These are phyloP conservation scores for Linnemannia hyalina DNA, from an alignment of 192 early-diverging fungal genomes.

Conservation along the genomic window DNA sequence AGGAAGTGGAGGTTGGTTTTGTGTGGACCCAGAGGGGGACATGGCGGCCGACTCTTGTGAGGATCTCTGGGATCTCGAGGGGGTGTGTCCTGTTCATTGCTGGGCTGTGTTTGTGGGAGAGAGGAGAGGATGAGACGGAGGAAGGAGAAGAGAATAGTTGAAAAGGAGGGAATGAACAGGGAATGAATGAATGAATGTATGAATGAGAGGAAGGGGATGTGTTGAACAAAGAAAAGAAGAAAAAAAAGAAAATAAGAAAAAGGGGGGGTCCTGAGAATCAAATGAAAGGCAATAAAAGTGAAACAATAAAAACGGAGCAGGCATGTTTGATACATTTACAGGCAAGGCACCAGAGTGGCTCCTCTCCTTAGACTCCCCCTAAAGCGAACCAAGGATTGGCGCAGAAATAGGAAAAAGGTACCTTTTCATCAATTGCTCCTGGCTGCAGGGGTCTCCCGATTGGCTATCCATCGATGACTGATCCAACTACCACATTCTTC, in stretches of 20 bases:
- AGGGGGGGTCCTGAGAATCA: background rate
- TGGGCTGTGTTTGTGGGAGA: background rate
- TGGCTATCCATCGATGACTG: background rate
- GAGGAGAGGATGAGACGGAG: background rate
- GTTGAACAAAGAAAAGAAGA: background rate
- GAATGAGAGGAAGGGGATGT: too few relatives aligned
- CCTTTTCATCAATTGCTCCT: too few relatives aligned
- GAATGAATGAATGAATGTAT: background rate
- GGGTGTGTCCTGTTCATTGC: conserved; percentile 33
- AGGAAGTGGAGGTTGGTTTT: background rate
- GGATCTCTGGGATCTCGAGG: conserved; percentile 41
- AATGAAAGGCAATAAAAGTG: background rate
- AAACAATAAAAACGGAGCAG: background rate
- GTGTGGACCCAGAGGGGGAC: conserved; percentile 26
- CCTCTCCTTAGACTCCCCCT: background rate
- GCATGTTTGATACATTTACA: background rate
- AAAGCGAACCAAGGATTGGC: background rate
- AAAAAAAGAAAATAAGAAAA: background rate
- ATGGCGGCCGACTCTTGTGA: conserved; percentile 23
- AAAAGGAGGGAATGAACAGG: background rate
- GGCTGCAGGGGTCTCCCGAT: background rate
- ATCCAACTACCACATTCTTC: background rate
- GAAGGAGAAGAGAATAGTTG: background rate
- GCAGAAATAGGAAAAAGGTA: background rate
- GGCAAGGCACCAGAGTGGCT: background rate